phyloP scores from a whole-genome alignment of 805 yeast genomes.

The Kregervanrija pseudodelftensis region DNA sequence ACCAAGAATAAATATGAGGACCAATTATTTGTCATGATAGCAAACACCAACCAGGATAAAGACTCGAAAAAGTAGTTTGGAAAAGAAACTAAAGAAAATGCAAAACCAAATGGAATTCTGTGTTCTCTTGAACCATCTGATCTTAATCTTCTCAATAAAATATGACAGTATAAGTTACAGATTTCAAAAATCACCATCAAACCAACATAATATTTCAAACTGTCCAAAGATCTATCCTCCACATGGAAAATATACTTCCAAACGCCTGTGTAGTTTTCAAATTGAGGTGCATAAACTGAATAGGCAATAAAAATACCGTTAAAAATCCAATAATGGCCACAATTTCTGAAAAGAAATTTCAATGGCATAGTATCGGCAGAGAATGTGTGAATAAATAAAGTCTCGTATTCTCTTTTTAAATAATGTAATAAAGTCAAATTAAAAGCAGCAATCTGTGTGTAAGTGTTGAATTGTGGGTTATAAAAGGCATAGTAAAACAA shows the following conservation, averaged over 20 bases:
- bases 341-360: conserved; percentile 79
- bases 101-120: conserved; percentile 75
- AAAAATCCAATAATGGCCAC: conserved; percentile 87
- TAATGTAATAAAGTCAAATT: conserved; percentile 66
- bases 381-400: conserved; percentile 76
- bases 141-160: conserved; percentile 54
- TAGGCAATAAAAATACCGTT: conserved; percentile 51
- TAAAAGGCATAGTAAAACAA: conserved; percentile 45
- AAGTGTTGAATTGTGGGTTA: conserved; percentile 34
- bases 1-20: conserved; percentile 62
- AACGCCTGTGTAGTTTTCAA: conserved; percentile 12
- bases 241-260: conserved; percentile 36
- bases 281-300: conserved; percentile 26
- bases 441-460: conserved; percentile 48
- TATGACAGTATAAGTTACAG: conserved; percentile 68
- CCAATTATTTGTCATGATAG: conserved; percentile 71
- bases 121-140: conserved; percentile 50
- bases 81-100: conserved; percentile 74
- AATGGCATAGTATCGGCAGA: conserved; percentile 91
- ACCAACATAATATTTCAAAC: conserved; percentile 30
- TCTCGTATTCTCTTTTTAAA: conserved; percentile 82
- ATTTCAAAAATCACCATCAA: conserved; percentile 56
- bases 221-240: conserved; percentile 30
- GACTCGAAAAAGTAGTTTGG: conserved; percentile 93
- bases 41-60: conserved; percentile 64